Conservation (phyloP, 1,284 basidiomycete genomes). For the Chiua sp. region DNA sequence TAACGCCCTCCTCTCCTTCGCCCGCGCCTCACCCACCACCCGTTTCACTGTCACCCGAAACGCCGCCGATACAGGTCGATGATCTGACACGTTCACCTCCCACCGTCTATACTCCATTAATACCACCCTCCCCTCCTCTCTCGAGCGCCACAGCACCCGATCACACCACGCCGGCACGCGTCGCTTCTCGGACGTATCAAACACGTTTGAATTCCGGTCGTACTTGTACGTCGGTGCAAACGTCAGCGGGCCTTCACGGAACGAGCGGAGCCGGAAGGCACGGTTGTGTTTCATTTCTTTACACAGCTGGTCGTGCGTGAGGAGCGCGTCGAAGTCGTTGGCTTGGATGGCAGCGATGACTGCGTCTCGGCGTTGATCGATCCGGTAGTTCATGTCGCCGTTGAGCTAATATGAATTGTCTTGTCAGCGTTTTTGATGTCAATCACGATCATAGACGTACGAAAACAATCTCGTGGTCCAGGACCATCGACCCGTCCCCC, state of each 20-base stretch:
- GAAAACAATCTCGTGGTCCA: conserved; percentile 95
- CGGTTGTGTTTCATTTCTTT: conserved; percentile 90
- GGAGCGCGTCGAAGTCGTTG: conserved; percentile 68
- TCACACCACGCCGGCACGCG: conserved; percentile 97
- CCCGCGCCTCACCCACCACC: conserved; percentile 63
- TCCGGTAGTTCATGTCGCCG: conserved; percentile 92
- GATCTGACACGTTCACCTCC: conserved; percentile 86
- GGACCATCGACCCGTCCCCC: conserved; percentile 92
- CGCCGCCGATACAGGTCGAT: conserved; percentile 84
- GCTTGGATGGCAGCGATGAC: conserved; percentile 73
- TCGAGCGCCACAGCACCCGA: conserved; percentile 84
- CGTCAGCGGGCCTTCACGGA: conserved; percentile 81
- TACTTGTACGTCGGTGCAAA: conserved; percentile 98
- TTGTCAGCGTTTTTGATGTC: background rate
- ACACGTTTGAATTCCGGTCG: conserved; percentile 78
- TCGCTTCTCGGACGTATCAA: conserved; percentile 89
- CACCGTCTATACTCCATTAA: conserved; percentile 77
- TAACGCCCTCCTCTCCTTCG: conserved; percentile 58
- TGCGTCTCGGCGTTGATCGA: conserved; percentile 87
- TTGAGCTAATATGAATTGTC: conserved; percentile 54
- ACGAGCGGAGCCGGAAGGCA: conserved; percentile 83
- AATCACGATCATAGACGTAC: conserved; percentile 56
- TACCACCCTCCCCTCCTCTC: conserved; percentile 59
- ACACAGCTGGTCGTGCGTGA: conserved; percentile 86
- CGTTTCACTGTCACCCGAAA: conserved; percentile 78